A percentile compares a stretch with the other conserved stretches of the same genome.
Conservation (phyloP, 208 protist species). For the Trypanosoma mega region DNA sequence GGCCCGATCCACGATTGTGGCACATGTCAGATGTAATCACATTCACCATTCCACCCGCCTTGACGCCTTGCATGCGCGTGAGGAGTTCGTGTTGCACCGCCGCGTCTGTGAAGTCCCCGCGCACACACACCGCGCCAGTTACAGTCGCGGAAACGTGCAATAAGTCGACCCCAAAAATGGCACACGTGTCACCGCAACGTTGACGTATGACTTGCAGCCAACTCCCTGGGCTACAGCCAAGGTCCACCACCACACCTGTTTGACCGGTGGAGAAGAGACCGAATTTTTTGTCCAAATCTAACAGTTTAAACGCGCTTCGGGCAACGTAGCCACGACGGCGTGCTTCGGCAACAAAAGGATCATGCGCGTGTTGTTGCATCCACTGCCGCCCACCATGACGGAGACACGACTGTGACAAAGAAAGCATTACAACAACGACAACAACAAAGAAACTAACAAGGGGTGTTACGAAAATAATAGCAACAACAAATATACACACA, state of each 20-base stretch:
- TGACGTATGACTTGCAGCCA: slow-evolving; percentile 85
- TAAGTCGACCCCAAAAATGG: slow-evolving; percentile 72
- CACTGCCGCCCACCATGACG: slow-evolving; percentile 41
- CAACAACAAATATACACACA: not conserved
- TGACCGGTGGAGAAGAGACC: slow-evolving; percentile 41
- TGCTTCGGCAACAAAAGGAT: slow-evolving; percentile 64
- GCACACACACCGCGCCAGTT: slow-evolving; percentile 58
- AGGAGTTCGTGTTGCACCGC: slow-evolving; percentile 45
- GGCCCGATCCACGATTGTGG: slow-evolving; percentile 65
- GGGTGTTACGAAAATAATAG: not conserved
- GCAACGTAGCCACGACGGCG: slow-evolving; percentile 71
- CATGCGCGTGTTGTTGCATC: slow-evolving; percentile 57
- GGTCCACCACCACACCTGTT: slow-evolving; percentile 66
- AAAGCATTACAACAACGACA: slow-evolving; percentile 40
- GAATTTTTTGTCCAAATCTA: slow-evolving; percentile 68
- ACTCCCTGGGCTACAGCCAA: slow-evolving; percentile 83
- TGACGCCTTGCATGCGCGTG: slow-evolving; percentile 8
- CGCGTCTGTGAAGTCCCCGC: slow-evolving; percentile 67
- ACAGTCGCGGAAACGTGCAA: slow-evolving; percentile 51
- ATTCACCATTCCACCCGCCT: slow-evolving; percentile 34
- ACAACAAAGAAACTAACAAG: not conserved
- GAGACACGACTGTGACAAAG: not conserved
- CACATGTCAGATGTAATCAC: slow-evolving; percentile 88
- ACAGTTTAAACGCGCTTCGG: slow-evolving; percentile 81
- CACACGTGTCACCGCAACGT: slow-evolving; percentile 53